These are phyloP conservation scores for Phaeoacremonium minimum DNA, from an alignment of 2,329 filamentous ascomycete species.

Conservation along the genomic window DNA sequence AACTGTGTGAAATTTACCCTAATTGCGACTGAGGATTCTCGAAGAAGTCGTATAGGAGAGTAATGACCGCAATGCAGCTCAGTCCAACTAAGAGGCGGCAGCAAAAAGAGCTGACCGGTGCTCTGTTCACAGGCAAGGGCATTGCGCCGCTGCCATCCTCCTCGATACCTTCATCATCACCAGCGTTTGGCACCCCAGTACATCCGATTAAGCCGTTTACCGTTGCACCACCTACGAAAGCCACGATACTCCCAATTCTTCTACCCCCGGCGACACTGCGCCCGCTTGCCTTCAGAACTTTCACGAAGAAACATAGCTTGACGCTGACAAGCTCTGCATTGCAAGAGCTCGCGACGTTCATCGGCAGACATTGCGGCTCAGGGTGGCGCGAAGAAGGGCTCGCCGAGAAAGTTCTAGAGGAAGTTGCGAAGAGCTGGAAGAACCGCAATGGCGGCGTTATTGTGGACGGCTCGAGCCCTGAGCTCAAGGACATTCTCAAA, in stretches of 20 bases:
- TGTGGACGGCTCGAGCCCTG: constrained; percentile 73
- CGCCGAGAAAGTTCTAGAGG: constrained; percentile 87
- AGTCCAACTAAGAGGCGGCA: constrained; percentile 18
- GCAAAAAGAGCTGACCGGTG: constrained; percentile 10
- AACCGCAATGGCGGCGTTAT: constrained; percentile 84
- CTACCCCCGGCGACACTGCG: constrained; percentile 83
- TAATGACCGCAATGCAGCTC: constrained; percentile 14
- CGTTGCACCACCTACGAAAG: constrained; percentile 43
- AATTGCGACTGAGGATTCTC: no score
- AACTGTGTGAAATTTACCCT: no score
- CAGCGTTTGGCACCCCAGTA: constrained; percentile 81
- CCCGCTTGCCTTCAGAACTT: constrained; percentile 88
- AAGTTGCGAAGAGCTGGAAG: constrained; percentile 90
- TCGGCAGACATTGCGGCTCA: constrained; percentile 89
- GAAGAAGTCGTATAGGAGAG: neutral
- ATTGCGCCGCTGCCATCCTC: constrained; percentile 19
- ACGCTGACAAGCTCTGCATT: constrained; percentile 86
- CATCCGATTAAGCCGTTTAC: constrained; percentile 69
- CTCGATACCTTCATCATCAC: constrained; percentile 78
- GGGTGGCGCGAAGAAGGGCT: constrained; percentile 95
- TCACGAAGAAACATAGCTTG: constrained; percentile 95
- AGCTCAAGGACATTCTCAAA: constrained; percentile 78
- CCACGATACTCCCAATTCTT: constrained; percentile 77
- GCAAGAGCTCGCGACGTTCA: constrained; percentile 79
- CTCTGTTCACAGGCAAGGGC: constrained; percentile 11